Base-by-base conservation (phyloP, 2,329 filamentous ascomycete genomes). In the Mycosphaerella arachidis region DNA sequence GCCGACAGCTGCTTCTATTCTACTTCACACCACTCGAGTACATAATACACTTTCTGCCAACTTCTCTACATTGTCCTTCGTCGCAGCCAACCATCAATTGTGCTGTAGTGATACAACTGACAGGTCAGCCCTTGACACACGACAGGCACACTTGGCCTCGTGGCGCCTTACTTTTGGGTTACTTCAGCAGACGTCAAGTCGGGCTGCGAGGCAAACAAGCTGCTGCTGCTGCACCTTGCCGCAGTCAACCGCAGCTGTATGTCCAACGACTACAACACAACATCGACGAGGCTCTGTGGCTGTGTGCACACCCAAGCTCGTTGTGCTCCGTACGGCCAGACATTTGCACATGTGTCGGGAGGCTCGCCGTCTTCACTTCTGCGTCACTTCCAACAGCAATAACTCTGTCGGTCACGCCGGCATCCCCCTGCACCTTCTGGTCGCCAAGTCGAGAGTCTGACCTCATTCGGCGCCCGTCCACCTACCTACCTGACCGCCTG, bases 141-240 rank as follows among this genome's bases (percentile, higher is more conserved):
- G 50, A 30, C 50, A 52, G 50, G 50, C 50, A 31, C 30, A 12
- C 24, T 33, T 20, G n/a, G 27, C 24, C 30, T 1, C 24, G 18
- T 7, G 6, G 29, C 50, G 29, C 50, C 50, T 52, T 20, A 52
- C 27, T 31, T 35, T 35, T 52, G 46, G 13, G 20, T 50, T 20
- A 10, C 50, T 52, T 35, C 29, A 35, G 24, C 24, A 24, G 20
- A 51, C 48, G 18, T 31, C 48, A n/a, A 51, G 20, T 56, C 45
- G 53, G 48, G 57, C 57, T 18, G 57, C 51, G 31, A 51, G 35
- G 53, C 53, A 57, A 60, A 56, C 53, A 54, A 53, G 40, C 58
- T 60, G 58, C 58, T 56, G 24, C 18, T 43, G 40, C 58, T 60
- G 58, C 58, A 60, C 31, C 18, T 43, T 46, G 48, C 48, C 33